Evolutionary conservation across 805 yeast species (phyloP), one percentile per base, ranked within the genome.

Genomic region (Saccharomyces paradoxus): DNA sequence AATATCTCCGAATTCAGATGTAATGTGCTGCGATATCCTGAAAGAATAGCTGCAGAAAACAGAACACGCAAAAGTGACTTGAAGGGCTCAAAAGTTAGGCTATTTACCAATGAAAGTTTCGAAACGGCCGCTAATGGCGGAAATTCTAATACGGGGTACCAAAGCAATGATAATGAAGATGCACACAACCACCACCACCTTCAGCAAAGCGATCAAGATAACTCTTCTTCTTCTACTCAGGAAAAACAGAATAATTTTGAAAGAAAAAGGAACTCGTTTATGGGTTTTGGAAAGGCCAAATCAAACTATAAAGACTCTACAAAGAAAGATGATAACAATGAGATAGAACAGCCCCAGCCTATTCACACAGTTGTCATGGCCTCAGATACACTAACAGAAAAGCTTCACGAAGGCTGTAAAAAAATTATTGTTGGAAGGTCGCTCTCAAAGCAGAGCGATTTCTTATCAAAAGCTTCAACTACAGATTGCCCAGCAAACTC

Each of bases 1-100:
- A 84, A 87, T 71, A 79, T 92, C 3, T 77, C 79, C 27, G 79
- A 78, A 29, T 89, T 94, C 63, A 79, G 97, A 49, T 70, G 74
- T 17, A 77, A 76, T 52, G 66, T 87, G 1, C 67, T 82, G 50
- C 70, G 73, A 52, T 76, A 75, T 56, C 87, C 87, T 3, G 58
- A 62, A 7, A 69, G 73, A 50, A 71, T 69, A 47, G 59, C 67
- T 2, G 50, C 48, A 1, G 41, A 55, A 8, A 57, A 56, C 53
- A 68, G 79, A 55, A 70, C 64, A 50, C 68, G 81, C 55, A 77
- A 77, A 60, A 59, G 63, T 10, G 62, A 61, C 21, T 75, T 77
- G 61, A 60, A 65, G 0, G 83, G 83, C 1, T 51, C 55, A 9
- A 74, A 73, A 51, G 73, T 73, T 9, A 60, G 71, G 51, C 46